Percentiles rank a stretch among this genome's conserved stretches.
Conservation (phyloP, 2,329 filamentous ascomycete genomes). For the Clarireedia homoeocarpa region DNA sequence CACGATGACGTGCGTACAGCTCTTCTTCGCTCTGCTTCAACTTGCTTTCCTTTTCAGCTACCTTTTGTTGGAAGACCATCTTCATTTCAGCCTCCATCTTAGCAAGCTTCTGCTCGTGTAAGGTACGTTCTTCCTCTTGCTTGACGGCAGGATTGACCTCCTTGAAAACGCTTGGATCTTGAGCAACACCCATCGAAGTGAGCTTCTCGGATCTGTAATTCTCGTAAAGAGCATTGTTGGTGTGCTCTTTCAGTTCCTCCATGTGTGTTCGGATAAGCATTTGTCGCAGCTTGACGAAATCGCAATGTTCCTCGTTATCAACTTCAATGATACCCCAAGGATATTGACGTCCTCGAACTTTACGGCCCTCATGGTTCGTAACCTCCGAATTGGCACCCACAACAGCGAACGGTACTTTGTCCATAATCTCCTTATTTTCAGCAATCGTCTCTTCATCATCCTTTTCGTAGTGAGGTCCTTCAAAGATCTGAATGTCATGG, state of each 20-base stretch:
- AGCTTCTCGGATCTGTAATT: conserved; percentile 99
- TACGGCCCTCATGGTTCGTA: conserved; percentile 81
- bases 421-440: conserved; percentile 99
- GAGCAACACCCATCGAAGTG: conserved; percentile 94
- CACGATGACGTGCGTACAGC: conserved; percentile 91
- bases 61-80: conserved; percentile 99
- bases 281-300: conserved; percentile 99
- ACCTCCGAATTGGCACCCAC: conserved; percentile 97
- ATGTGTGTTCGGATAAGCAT: conserved; percentile 99
- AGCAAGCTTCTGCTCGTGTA: conserved; percentile 99
- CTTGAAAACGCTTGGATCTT: conserved; percentile 99
- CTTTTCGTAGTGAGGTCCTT: conserved; percentile 95
- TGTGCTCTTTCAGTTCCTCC: conserved; percentile 99
- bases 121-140: conserved; percentile 95
- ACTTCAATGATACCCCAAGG: conserved; percentile 99
- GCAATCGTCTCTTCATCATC: conserved; percentile 99
- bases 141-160: conserved; percentile 99
- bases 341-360: conserved; percentile 91
- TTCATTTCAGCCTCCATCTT: conserved; percentile 99
- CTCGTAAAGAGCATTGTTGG: conserved; percentile 97
- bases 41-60: conserved; percentile 98
- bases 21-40: conserved; percentile 99
- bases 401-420: conserved; percentile 96
- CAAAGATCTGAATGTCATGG: conserved; percentile 98
- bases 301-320: conserved; percentile 99